Conservation (phyloP, 1,284 basidiomycete genomes). For the Grifola frondosa region DNA sequence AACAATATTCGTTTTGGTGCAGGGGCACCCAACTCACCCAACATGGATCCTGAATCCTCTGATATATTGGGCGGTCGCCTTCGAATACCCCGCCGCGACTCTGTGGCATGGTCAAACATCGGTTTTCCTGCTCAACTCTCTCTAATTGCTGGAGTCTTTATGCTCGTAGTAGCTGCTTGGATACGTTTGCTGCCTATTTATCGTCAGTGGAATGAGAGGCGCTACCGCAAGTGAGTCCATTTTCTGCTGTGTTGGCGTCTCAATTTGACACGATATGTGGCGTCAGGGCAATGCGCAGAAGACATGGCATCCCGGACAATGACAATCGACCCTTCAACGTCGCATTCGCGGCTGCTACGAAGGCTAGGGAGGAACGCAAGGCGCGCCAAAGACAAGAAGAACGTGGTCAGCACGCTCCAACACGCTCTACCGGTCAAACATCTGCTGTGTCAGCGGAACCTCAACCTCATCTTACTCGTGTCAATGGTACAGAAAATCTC, state of each 20-base stretch:
- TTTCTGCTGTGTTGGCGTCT: background rate
- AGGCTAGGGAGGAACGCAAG: conserved; percentile 44
- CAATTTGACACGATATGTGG: conserved; percentile 4
- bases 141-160: conserved; percentile 15
- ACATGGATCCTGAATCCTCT: no score
- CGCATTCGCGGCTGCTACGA: conserved; percentile 69
- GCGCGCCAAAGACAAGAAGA: conserved; percentile 6
- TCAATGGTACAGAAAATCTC: no score
- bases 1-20: no score
- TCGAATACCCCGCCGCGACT: conserved; percentile 38
- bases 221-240: conserved; percentile 55
- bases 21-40: no score
- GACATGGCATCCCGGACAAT: conserved; percentile 77
- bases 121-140: conserved; percentile 27
- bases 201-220: conserved; percentile 52
- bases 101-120: conserved; percentile 35
- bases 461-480: no score
- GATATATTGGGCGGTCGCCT: conserved; percentile 66
- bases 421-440: background rate
- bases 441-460: no score
- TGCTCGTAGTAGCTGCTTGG: conserved; percentile 14
- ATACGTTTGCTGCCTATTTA: conserved; percentile 28
- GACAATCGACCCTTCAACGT: conserved; percentile 80
- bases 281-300: conserved; percentile 57
- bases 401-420: background rate